A percentile compares a stretch with the other conserved stretches of the same genome.
These are phyloP conservation scores for Emmonsiellopsis sp. DNA, from an alignment of 2,329 filamentous ascomycete genomes.

Conservation along the genomic window DNA sequence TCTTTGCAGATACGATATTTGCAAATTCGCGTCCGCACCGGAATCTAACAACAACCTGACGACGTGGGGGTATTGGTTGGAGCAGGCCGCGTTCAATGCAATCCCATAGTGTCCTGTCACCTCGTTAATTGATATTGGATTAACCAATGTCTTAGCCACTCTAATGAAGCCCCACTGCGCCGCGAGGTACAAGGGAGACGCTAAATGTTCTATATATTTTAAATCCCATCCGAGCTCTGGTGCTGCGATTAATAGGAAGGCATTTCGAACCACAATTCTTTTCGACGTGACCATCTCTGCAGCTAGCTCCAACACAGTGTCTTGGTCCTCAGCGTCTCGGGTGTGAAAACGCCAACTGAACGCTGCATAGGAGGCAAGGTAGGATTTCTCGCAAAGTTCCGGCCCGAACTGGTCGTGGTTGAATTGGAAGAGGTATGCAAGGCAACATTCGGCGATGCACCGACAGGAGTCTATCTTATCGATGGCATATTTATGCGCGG, in stretches of 20 bases:
- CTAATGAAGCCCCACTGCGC: not conserved
- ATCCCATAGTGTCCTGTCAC: not conserved
- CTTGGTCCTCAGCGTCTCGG: not conserved
- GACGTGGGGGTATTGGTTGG: not conserved
- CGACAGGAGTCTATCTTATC: conserved; percentile 7
- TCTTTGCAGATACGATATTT: not conserved
- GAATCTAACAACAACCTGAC: not conserved
- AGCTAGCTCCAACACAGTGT: not conserved
- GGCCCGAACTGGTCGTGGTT: not conserved
- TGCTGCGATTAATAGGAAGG: no score
- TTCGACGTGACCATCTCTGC: no score
- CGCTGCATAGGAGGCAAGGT: not conserved
- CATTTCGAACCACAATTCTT: no score
- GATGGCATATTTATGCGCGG: conserved; percentile 14
- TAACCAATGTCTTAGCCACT: not conserved
- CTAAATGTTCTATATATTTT: no score
- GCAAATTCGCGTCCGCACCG: conserved; percentile 1
- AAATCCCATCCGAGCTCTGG: no score
- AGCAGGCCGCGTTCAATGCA: not conserved
- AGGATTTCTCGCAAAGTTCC: not conserved
- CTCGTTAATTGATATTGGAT: not conserved
- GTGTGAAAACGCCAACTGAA: not conserved
- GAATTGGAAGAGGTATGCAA: conserved; percentile 17
- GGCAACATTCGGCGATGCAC: conserved; percentile 14
- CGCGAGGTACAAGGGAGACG: not conserved